A percentile compares a stretch with the other conserved stretches of the same genome.
phyloP scores from a whole-genome alignment of 1,284 basidiomycete genomes.

The Cerioporus squamosus region DNA sequence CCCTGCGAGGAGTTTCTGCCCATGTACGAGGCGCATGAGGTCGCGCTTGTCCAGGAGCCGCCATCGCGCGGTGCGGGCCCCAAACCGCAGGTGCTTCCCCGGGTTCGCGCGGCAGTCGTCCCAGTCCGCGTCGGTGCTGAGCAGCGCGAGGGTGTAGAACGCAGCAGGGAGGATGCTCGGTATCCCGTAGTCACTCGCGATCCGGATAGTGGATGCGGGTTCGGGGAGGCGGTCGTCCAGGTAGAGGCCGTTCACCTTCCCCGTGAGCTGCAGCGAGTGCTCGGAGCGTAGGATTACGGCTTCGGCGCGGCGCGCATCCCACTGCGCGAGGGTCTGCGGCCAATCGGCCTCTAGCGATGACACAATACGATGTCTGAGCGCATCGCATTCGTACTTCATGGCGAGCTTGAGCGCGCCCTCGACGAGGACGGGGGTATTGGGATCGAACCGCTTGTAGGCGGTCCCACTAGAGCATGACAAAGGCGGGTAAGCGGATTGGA shows the following conservation, averaged over 20 bases:
- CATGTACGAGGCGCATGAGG: conserved; percentile 37
- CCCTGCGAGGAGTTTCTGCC: conserved; percentile 36
- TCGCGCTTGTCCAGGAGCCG: conserved; percentile 35
- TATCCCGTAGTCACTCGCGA: conserved; percentile 36
- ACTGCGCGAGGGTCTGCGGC: conserved; percentile 39
- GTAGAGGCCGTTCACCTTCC: conserved; percentile 36
- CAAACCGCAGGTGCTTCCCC: conserved; percentile 37
- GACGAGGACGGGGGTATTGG: conserved; percentile 38
- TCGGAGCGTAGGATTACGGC: conserved; percentile 36
- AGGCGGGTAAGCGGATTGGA: conserved; percentile 1
- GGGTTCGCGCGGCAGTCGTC: conserved; percentile 33
- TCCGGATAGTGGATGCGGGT: conserved; percentile 38
- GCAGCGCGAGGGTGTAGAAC: conserved; percentile 38
- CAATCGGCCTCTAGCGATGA: conserved; percentile 39
- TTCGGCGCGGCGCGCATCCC: conserved; percentile 37
- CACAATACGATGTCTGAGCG: conserved; percentile 34
- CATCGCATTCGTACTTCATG: conserved; percentile 39
- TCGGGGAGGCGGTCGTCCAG: conserved; percentile 40
- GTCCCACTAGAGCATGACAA: conserved; percentile 26
- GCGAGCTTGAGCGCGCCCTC: conserved; percentile 36
- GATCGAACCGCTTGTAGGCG: conserved; percentile 38
- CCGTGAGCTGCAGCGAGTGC: conserved; percentile 34
- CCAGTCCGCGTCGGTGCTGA: conserved; percentile 39
- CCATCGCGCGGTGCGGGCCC: conserved; percentile 37
- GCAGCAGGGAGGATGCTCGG: conserved; percentile 39